Base-by-base conservation (phyloP, 2,329 filamentous ascomycete genomes). In the Nothomitra cinnamomea region DNA sequence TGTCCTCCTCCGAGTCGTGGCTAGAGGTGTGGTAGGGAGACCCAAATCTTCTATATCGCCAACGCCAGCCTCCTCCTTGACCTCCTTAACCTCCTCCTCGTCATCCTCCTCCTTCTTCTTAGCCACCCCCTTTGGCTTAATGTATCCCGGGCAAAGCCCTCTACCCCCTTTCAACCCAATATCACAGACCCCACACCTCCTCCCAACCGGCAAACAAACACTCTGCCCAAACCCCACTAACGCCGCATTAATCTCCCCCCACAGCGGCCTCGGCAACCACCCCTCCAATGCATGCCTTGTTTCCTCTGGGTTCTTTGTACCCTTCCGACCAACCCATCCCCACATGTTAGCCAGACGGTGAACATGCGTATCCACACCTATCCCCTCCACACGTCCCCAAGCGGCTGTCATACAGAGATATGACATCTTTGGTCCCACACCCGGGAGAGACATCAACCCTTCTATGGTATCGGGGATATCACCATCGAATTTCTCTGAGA, bases 381-480 rank as follows among this genome's bases (percentile, higher is more conserved):
- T 94, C 6, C 89, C 89, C 59, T 82, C 75, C 51, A 79, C 74
- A 45, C 74, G 70, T 1, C 79, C 79, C 83, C 83, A 75, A 62
- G 83, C 86, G 0, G 83, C 83, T 48, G 82, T 83, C 71, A 95
- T 78, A 64, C 85, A 90, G 21, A 95, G 76, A 65, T 92, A 89
- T 12, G 83, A 88, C 89, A 95, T 95, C 69, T 95, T 95, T 28
- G 89, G 89, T 0, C 89, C 89, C 1, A 95, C 89, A 3, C 89
- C 89, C 0, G 88, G 88, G 0, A 95, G 75, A 1, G 79, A 78
- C 52, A 82, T 81, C 19, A 95, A 74, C 0, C 83, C 87, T 57
- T 81, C 75, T 52, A 90, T 79, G 0, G 83, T 85, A 57, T 82
- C 74, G 1, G 89, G 89, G 54, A 95, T 92, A 62, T 95, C 89